These are phyloP conservation scores for Hansenula anomala DNA, from an alignment of 1,139 yeast genomes.

Conservation along the genomic window DNA sequence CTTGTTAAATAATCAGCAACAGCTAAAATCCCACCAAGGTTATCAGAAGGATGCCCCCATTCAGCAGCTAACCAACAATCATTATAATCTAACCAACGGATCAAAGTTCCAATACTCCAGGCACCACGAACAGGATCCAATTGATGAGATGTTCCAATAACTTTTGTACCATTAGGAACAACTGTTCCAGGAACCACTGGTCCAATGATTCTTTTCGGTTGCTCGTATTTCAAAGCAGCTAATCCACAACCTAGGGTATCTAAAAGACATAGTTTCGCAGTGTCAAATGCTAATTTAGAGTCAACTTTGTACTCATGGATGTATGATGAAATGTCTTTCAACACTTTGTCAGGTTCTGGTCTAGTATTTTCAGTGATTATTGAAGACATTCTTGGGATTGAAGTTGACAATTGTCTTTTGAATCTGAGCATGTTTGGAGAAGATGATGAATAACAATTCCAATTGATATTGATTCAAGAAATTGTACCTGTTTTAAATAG, in stretches of 20 bases:
- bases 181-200: conserved; percentile 52
- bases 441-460: too few species aligned
- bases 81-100: conserved; percentile 56
- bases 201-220: conserved; percentile 42
- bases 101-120: conserved; percentile 49
- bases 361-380: conserved; percentile 38
- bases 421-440: neutral
- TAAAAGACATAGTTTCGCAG: conserved; percentile 48
- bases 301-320: conserved; percentile 42
- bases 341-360: conserved; percentile 44
- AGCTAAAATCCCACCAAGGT: conserved; percentile 53
- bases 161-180: conserved; percentile 50
- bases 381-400: conserved; percentile 13
- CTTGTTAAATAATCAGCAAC: conserved; percentile 54
- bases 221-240: conserved; percentile 51
- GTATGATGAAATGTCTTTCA: conserved; percentile 45
- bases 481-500: too few species aligned
- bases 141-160: conserved; percentile 45
- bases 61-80: conserved; percentile 65
- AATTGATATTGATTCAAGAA: too few species aligned
- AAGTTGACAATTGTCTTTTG: conserved; percentile 3
- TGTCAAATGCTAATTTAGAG: conserved; percentile 43
- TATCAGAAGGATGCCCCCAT: conserved; percentile 64
- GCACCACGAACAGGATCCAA: conserved; percentile 56
- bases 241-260: conserved; percentile 58